Base-by-base conservation (phyloP, 1,284 basidiomycete genomes). In the Ceratorhiza oryzae-sativae region DNA sequence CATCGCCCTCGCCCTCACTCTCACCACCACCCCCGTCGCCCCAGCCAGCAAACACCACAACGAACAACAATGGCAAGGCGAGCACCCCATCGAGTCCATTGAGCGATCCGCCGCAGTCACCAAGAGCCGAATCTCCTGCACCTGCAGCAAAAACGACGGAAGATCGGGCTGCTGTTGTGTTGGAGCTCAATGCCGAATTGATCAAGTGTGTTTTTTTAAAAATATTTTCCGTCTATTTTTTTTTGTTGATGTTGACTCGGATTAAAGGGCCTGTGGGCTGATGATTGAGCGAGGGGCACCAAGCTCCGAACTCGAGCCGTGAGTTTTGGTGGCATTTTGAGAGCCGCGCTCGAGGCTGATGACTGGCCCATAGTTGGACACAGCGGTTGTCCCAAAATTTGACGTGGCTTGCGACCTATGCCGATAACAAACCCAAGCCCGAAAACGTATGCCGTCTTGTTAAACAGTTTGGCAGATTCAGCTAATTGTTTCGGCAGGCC, bases 331-430 rank as follows among this genome's bases (percentile, higher is more conserved):
- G 48, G 23, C 13, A 13, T 12, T 25, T 30, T 34, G 1, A 3
- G 4, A 3, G 12, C 9, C 18, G 27, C 15, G 30, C 9, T 53
- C 8, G 30, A 6, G 20, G 51, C 51, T 70, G 42, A 70, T 42
- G 36, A 12, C 18, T 45, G 42, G 45, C 9, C 18, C 30, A 15
- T 23, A 70, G 65, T 1, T 70, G 65, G 65, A 70, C 51, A 3
- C 65, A 70, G 32, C 65, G 65, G 25, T 41, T 70, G 39, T 70
- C 65, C 18, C 65, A 70, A 34, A 70, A 70, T 53, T 41, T 70
- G 51, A 70, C 65, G 53, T 70, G 65, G 65, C 65, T 70, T 18
- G 65, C 65, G 39, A 70, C 65, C 18, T 70, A 70, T 58, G 65
- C 65, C 20, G 65, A 70, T 53, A 56, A 70, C 51, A 70, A 70